Conservation (phyloP, 192 early-diverging fungal genomes). For the Neocallimastix lanati region DNA sequence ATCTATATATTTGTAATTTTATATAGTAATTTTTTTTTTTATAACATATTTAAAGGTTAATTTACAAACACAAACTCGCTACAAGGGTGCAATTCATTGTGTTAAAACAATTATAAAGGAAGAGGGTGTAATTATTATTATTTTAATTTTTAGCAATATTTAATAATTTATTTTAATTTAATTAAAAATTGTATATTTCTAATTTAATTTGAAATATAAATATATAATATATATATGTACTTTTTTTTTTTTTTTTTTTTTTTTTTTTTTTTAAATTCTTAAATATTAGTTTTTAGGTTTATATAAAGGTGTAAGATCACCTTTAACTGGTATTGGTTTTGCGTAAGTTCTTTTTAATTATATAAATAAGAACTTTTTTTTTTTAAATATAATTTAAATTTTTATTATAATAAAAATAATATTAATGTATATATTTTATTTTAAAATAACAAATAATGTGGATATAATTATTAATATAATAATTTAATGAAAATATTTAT, state of each 20-base stretch:
- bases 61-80: conserved; percentile 47
- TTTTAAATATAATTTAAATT: neutral
- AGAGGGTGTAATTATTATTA: conserved; percentile 30
- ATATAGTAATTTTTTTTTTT: too few species aligned
- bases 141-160: neutral
- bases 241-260: too few species aligned
- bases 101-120: conserved; percentile 21
- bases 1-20: too few species aligned
- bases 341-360: conserved; percentile 21
- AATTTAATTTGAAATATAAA: too few species aligned
- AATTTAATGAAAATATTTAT: too few species aligned
- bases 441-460: too few species aligned
- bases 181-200: too few species aligned
- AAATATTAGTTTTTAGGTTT: conserved; percentile 25
- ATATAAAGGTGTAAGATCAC: conserved; percentile 53
- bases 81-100: conserved; percentile 38
- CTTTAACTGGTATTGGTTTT: conserved; percentile 48
- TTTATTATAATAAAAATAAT: neutral
- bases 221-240: too few species aligned
- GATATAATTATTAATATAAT: too few species aligned
- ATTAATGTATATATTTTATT: too few species aligned
- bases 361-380: too few species aligned
- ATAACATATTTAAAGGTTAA: conserved; percentile 28
- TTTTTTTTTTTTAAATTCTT: neutral
- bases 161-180: too few species aligned